Evolutionary conservation across 139 green algal genomes (phyloP), one percentile per base, ranked within the genome.

Genomic region (Tetradesmus lagerheimii): DNA sequence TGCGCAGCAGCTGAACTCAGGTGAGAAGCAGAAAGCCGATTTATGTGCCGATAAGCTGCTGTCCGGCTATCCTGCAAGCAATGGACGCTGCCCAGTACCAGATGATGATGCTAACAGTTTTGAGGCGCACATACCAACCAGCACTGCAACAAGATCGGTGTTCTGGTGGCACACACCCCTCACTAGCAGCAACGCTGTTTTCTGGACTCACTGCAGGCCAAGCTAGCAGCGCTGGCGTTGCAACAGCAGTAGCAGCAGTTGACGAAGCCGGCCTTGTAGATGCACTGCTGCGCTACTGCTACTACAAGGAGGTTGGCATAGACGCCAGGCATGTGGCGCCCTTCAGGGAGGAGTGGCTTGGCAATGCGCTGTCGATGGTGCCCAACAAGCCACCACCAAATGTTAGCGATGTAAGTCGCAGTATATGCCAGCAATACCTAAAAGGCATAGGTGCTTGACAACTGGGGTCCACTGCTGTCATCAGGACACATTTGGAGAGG

Each of bases 281-380:
- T 66, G 94, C 93, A 4, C 66, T 97, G 34, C 77, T 94, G 39
- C 91, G 95, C 50, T 98, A 96, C 92, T 71, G 95, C 53, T 97
- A 93, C 66, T 98, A 98, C 85, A 23, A 96, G 12, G 93, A 96
- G 83, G 50, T 94, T 9, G 96, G 96, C 86, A 90, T 97, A 25
- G 83, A 94, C 37, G 64, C 90, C 76, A 80, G 87, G 12, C 93
- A 96, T 80, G 83, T 97, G 14, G 94, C 93, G 23, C 86, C 92
- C 18, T 93, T 91, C 50, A 71, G 91, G 15, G 93, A 96, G 84
- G 91, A 95, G 83, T 97, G 95, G 95, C 85, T 92, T 23, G 90
- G 85, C 47, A 95, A 95, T 89, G 93, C 91, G 27, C 90, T 97
- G 71, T 47, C 88, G 43, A 87, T 97, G 90, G 88, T 96, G 86